Base-by-base conservation (phyloP, 345 rosid species). In the Garcia nutans region DNA sequence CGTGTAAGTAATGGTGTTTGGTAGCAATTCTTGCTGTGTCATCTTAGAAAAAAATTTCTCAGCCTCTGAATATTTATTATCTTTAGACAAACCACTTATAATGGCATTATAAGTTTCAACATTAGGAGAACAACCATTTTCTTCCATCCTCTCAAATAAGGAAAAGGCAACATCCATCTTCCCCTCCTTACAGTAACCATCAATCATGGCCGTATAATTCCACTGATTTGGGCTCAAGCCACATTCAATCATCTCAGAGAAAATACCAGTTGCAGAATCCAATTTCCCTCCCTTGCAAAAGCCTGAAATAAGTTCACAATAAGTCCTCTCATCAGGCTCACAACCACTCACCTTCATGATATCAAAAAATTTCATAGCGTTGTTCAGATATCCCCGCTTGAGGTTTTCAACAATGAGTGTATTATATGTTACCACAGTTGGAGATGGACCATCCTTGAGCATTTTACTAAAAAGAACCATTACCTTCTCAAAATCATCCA, bases 261-360 rank as follows among this genome's bases (percentile, higher is more conserved):
- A 83, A 78, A 84, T 61, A 54, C 55, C 59, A 13, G 76, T 76
- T 45, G 92, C 94, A 19, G 41, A 60, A 79, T 84, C 87, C 75
- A 86, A 72, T 78, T 81, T 86, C 33, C 87, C 86, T 61, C 76
- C 77, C 78, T 78, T 83, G 81, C 87, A 90, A 78, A 86, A 83
- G 45, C 94, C 94, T 24, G 83, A 82, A 78, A 88, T 87, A 73
- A 90, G 87, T 80, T 87, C 87, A 74, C 88, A 79, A 75, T 84
- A 88, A 57, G 92, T 88, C 86, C 87, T 83, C 74, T 82, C 81
- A 82, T 90, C 89, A 23, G 94, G 91, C 58, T 47, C 20, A 63
- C 84, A 85, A 33, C 61, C 77, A 70, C 65, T 65, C 55, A 79
- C 85, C 80, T 82, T 88, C 89, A 88, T 88, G 77, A 85, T 74